A percentile compares a stretch with the other conserved stretches of the same genome.
These are phyloP conservation scores for Leccinum aurantiacum DNA, from an alignment of 768 basidiomycete species.

Conservation along the genomic window DNA sequence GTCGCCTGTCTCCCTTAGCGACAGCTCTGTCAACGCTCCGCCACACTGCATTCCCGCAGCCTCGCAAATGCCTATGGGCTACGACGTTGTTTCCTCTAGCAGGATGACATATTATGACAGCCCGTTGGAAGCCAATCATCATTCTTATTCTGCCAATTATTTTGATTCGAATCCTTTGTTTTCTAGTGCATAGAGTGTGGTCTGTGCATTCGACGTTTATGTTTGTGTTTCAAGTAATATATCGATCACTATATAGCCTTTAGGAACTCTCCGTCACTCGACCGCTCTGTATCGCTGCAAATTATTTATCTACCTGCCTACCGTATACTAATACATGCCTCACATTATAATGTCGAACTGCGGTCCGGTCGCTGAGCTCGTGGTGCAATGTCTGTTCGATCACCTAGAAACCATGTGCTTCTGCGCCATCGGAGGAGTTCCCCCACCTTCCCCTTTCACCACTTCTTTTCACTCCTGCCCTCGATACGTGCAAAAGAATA, in stretches of 20 bases:
- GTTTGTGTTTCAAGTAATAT: constrained; percentile 14
- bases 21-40: constrained; percentile 12
- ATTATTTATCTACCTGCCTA: constrained; percentile 23
- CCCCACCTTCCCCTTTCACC: not conserved
- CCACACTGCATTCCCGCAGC: constrained; percentile 24
- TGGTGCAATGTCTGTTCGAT: not conserved
- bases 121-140: constrained; percentile 20
- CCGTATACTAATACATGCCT: constrained; percentile 15
- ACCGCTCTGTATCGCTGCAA: constrained; percentile 27
- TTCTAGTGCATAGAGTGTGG: not conserved
- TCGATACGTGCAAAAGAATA: constrained; percentile 1
- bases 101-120: constrained; percentile 30
- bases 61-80: constrained; percentile 21
- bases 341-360: constrained; percentile 13
- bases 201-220: not conserved
- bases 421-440: not conserved
- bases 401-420: constrained; percentile 5
- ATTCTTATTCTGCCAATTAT: constrained; percentile 18
- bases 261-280: constrained; percentile 15
- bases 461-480: not conserved
- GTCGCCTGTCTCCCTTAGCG: constrained; percentile 19
- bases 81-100: constrained; percentile 27
- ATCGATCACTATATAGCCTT: constrained; percentile 21
- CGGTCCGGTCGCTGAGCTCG: constrained; percentile 12
- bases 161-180: constrained; percentile 23